A percentile compares a stretch with the other conserved stretches of the same genome.
Conservation (phyloP, 208 protist species). For the Endotrypanum monterogeii region DNA sequence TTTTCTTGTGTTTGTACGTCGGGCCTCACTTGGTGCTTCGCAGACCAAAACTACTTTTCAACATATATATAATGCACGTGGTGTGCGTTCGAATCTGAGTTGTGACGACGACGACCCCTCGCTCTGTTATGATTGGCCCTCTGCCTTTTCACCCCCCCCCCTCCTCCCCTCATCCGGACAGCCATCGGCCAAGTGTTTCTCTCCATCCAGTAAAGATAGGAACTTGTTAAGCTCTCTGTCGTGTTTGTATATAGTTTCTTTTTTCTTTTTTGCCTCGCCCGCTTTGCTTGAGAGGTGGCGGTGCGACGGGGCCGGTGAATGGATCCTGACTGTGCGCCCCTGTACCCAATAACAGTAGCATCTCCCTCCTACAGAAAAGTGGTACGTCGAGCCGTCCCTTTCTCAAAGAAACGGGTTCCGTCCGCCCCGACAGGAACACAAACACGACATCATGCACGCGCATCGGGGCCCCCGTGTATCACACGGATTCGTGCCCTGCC, state of each 20-base stretch:
- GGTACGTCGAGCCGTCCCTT: background rate
- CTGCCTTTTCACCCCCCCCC: background rate
- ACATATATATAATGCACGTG: background rate
- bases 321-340: background rate
- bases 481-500: background rate
- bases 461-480: background rate
- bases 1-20: background rate
- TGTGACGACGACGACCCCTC: background rate
- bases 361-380: background rate
- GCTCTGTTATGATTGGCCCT: background rate
- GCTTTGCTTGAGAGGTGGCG: background rate
- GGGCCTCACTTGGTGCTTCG: background rate
- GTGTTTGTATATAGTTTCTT: background rate
- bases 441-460: background rate
- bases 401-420: background rate
- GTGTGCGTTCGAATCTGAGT: background rate
- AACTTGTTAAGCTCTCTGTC: background rate
- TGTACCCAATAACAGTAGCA: background rate
- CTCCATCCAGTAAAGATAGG: background rate
- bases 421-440: background rate
- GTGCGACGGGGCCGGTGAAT: background rate
- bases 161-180: background rate
- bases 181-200: background rate
- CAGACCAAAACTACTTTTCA: no score
- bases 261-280: background rate